These are phyloP conservation scores for Solanum chmielewskii DNA, from an alignment of 257 asterid genomes.

Conservation along the genomic window DNA sequence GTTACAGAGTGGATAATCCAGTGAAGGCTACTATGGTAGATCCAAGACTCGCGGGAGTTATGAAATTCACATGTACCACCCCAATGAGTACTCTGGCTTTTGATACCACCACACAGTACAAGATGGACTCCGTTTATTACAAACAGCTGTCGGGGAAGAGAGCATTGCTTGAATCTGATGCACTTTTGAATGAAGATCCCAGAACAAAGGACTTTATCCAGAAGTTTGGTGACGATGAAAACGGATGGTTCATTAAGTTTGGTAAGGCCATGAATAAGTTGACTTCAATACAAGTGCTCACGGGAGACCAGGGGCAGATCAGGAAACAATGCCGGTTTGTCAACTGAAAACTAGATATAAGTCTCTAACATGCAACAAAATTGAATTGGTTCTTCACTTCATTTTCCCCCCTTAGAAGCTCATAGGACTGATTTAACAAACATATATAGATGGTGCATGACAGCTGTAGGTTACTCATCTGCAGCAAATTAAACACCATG, in stretches of 20 bases:
- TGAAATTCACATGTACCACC: constrained; percentile 21
- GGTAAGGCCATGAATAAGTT: constrained; percentile 16
- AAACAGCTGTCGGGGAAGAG: constrained; percentile 27
- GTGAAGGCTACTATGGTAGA: constrained; percentile 23
- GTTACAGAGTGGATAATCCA: constrained; percentile 11
- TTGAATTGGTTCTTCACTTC: background rate
- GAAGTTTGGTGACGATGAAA: constrained; percentile 25
- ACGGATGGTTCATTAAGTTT: constrained; percentile 36
- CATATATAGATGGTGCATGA: background rate
- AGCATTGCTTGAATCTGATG: constrained; percentile 53
- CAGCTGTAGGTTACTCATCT: background rate
- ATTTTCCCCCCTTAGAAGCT: background rate
- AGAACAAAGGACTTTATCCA: constrained; percentile 16
- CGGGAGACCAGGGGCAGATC: constrained; percentile 46
- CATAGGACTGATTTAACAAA: background rate
- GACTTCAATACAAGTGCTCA: constrained; percentile 33
- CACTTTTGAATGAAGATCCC: constrained; percentile 22
- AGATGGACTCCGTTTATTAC: constrained; percentile 46
- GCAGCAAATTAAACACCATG: background rate
- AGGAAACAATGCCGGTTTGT: constrained; percentile 49
- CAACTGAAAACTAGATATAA: constrained; percentile 8
- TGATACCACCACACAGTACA: constrained; percentile 39
- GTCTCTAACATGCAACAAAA: background rate
- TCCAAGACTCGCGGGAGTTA: constrained; percentile 13
- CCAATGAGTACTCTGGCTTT: constrained; percentile 19